Evolutionary conservation across 257 asterid species (phyloP).

Genomic region (Solanum bulbocastanum): DNA sequence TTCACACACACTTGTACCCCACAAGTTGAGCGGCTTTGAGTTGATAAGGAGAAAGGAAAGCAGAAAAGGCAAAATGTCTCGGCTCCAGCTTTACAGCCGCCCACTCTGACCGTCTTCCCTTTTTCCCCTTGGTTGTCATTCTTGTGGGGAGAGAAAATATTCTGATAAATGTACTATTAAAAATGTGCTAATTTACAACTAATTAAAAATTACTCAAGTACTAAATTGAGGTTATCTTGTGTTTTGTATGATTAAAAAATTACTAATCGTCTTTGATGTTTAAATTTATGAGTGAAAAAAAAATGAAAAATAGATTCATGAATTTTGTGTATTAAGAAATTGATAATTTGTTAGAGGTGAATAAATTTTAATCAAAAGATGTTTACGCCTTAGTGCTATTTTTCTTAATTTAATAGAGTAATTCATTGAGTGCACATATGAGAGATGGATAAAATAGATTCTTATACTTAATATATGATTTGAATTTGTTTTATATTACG

Average conservation of each 20-base stretch:
- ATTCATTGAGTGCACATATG: no score
- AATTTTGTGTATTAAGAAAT: not conserved
- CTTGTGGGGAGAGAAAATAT: not conserved
- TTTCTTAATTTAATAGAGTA: not conserved
- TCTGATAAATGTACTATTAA: not conserved
- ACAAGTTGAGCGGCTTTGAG: not conserved
- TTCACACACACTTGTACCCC: not conserved
- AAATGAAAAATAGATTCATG: not conserved
- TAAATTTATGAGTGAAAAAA: not conserved
- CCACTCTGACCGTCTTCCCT: constrained; percentile 18
- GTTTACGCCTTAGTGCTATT: not conserved
- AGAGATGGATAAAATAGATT: not conserved
- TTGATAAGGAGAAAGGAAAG: not conserved
- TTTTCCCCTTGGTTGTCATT: not conserved
- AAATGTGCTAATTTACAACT: not conserved
- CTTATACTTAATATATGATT: not conserved
- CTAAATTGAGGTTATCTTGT: not conserved
- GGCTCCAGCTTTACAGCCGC: constrained; percentile 20
- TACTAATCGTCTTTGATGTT: not conserved
- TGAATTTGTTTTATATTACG: not conserved
- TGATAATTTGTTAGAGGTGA: not conserved
- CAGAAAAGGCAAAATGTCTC: not conserved
- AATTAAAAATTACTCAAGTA: not conserved
- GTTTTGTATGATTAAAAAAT: not conserved
- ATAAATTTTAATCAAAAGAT: not conserved